A percentile compares a stretch with the other conserved stretches of the same genome.
Conservation (phyloP, 2,329 filamentous ascomycete genomes). For the Pyrenophora seminiperda region DNA sequence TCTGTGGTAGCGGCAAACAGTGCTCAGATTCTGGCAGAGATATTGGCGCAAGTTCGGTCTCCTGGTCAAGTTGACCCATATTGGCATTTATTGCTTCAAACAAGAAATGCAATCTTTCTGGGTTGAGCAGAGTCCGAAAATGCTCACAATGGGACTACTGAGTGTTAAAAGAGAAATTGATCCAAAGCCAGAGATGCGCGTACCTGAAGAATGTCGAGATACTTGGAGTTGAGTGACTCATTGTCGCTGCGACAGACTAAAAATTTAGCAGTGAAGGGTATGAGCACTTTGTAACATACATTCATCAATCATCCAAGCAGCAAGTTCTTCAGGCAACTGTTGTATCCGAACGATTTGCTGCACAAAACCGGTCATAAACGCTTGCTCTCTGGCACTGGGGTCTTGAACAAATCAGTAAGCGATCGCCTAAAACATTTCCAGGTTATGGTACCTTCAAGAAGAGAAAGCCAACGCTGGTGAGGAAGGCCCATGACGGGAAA, state of each 20-base stretch:
- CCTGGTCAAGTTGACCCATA: conserved; percentile 7
- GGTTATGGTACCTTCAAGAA: conserved; percentile 36
- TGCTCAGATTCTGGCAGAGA: conserved; percentile 14
- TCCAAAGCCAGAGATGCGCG: neutral
- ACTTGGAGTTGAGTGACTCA: conserved; percentile 46
- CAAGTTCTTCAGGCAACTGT: conserved; percentile 46
- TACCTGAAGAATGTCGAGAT: conserved; percentile 40
- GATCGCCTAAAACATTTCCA: neutral
- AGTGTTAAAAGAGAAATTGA: conserved; percentile 6
- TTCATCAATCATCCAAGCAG: conserved; percentile 52
- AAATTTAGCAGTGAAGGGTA: conserved; percentile 17
- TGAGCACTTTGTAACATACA: conserved; percentile 18
- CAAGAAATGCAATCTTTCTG: conserved; percentile 53
- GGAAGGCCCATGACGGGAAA: conserved; percentile 31
- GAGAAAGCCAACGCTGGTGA: conserved; percentile 39
- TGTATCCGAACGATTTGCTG: conserved; percentile 46
- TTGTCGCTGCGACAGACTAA: conserved; percentile 39
- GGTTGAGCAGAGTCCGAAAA: conserved; percentile 48
- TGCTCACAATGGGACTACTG: conserved; percentile 26
- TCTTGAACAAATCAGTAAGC: conserved; percentile 24
- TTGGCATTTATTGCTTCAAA: conserved; percentile 64
- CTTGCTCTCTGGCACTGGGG: conserved; percentile 41
- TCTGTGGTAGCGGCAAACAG: conserved; percentile 22
- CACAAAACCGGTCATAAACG: conserved; percentile 52
- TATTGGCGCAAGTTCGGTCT: conserved; percentile 10